Base-by-base conservation (phyloP, 768 basidiomycete genomes). In the Xerocomus potaroensis region DNA sequence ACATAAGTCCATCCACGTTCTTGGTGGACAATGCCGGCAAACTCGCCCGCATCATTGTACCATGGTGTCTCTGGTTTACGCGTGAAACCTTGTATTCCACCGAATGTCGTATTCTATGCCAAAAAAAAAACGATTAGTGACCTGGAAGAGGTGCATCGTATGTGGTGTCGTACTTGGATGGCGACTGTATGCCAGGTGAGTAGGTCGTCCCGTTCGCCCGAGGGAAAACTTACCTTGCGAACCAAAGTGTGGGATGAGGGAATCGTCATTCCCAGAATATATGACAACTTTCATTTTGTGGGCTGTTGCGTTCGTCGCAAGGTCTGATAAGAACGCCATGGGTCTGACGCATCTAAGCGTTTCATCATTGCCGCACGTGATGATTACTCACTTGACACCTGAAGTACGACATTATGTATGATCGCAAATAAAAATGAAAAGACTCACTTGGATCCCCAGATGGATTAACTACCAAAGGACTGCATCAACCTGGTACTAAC, bases 91-190 rank as follows among this genome's bases (percentile, higher is more conserved):
- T 82, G 82, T 32, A 81, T 80, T 8, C 84, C 84, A 22, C 84
- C 84, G 57, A 87, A 89, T 1, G 85, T 87, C n/a, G 84, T 85
- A 57, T 89, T 89, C 81, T 86, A 49, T 0, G 45, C 10, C 2
- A 30, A 1, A 23, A 18, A 22, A 8, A 8, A 5, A 53, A n/a
- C 45, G 49, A 44, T 15, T n/a, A n/a, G n/a, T n/a, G n/a, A 39
- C 1, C 2, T 8, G 19, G n/a, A 21, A 18, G 27, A 21, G 14
- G 15, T 8, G 24, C 21, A 21, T 24, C 47, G 32, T 16, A 6
- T 12, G 24, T 8, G 11, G 46, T 42, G 40, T 51, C 57, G 14
- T 43, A 75, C 79, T 63, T 80, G 80, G 29, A 83, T 81, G 9
- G 74, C 69, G 42, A 81, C 78, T 80, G 32, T 23, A 45, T 21